A percentile compares a stretch with the other conserved stretches of the same genome.
phyloP scores from a whole-genome alignment of 2,329 filamentous ascomycete genomes.

The Xylariaceae sp. region DNA sequence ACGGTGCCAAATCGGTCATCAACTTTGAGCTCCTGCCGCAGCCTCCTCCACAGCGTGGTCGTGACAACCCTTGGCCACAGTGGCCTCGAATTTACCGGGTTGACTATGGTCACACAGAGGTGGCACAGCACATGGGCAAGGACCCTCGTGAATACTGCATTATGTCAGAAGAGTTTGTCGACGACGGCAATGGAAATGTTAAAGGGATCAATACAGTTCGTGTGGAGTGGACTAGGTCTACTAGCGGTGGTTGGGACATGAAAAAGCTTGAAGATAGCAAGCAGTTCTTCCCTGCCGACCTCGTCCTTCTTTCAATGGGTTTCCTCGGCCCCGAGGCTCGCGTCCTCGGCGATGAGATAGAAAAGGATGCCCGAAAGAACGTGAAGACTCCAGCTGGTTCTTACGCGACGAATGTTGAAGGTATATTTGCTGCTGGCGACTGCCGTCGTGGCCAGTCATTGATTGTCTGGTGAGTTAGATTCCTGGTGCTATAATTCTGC shows the following conservation, averaged over 20 bases:
- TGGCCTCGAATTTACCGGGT: constrained; percentile 98
- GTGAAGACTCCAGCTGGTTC: constrained; percentile 90
- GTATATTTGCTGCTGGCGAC: constrained; percentile 93
- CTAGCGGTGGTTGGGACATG: constrained; percentile 95
- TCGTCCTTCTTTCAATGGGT: constrained; percentile 95
- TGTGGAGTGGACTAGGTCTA: constrained; percentile 93
- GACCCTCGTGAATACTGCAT: constrained; percentile 97
- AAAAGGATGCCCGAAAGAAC: constrained; percentile 92
- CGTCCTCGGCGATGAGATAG: constrained; percentile 83
- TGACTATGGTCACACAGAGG: constrained; percentile 96
- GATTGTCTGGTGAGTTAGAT: constrained; percentile 81
- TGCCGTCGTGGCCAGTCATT: constrained; percentile 93
- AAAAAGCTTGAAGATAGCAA: constrained; percentile 93
- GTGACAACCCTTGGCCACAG: constrained; percentile 97
- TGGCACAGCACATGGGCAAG: constrained; percentile 94
- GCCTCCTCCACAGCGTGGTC: constrained; percentile 85
- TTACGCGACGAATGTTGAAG: constrained; percentile 86
- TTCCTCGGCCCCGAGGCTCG: constrained; percentile 94
- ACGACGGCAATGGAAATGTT: constrained; percentile 84
- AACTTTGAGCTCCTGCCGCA: constrained; percentile 97
- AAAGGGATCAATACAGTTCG: constrained; percentile 96
- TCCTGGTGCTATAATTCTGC: neutral
- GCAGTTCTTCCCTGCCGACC: constrained; percentile 94
- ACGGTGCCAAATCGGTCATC: constrained; percentile 92
- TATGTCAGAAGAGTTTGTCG: constrained; percentile 96